Conservation (phyloP, 768 basidiomycete genomes). For the Xanthoconium stramineum region DNA sequence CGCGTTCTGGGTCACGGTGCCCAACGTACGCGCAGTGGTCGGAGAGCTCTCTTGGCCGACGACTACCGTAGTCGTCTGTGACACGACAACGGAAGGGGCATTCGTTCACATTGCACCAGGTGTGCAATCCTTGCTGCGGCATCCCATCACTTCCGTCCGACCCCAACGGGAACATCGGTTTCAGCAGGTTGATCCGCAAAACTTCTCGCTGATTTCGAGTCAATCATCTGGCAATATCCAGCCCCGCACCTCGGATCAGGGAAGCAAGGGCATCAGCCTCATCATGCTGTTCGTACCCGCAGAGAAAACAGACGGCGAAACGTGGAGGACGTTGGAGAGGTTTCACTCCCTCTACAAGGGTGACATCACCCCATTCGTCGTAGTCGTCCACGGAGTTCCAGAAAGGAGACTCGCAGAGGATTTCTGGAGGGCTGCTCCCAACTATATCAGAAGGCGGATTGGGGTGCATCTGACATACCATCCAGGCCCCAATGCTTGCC, state of each 20-base stretch:
- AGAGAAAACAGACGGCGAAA: slow-evolving; percentile 2
- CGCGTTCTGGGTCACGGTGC: slow-evolving; percentile 9
- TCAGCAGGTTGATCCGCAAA: slow-evolving; percentile 13
- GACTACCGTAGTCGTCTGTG: slow-evolving; percentile 20
- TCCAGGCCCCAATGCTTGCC: slow-evolving; percentile 7
- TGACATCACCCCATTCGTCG: slow-evolving; percentile 13
- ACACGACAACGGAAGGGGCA: slow-evolving; percentile 4
- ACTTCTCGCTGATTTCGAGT: background rate
- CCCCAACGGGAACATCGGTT: slow-evolving; percentile 11
- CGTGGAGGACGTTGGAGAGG: slow-evolving; percentile 11
- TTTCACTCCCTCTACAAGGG: slow-evolving; percentile 16
- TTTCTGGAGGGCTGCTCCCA: slow-evolving; percentile 8
- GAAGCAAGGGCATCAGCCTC: slow-evolving; percentile 9
- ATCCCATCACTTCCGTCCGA: background rate
- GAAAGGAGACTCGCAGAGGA: slow-evolving; percentile 9
- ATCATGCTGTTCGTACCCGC: slow-evolving; percentile 15
- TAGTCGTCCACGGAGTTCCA: slow-evolving; percentile 12
- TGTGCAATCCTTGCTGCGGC: slow-evolving; percentile 7
- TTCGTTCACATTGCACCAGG: slow-evolving; percentile 9
- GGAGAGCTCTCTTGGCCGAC: slow-evolving; percentile 18
- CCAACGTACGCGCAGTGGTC: slow-evolving; percentile 18
- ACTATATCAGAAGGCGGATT: slow-evolving; percentile 7
- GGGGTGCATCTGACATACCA: slow-evolving; percentile 10
- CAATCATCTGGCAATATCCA: background rate
- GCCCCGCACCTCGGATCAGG: background rate